phyloP scores from a whole-genome alignment of 2,329 filamentous ascomycete species.

The Fusarium continuum region DNA sequence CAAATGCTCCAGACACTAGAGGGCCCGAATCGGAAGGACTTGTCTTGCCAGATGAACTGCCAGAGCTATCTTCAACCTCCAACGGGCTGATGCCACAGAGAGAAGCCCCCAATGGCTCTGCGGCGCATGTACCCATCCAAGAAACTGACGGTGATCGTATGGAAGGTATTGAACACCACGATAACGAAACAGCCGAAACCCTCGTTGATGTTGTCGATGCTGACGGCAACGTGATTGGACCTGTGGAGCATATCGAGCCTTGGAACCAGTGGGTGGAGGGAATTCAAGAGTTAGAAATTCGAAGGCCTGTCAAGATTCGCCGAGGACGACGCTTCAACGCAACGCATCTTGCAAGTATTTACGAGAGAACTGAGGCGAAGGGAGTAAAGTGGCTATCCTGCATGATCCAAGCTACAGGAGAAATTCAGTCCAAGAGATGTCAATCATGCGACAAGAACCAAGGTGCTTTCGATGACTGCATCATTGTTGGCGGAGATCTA shows the following conservation, averaged over 20 bases:
- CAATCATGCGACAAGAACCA: slow-evolving; percentile 53
- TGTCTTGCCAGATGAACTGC: slow-evolving; percentile 15
- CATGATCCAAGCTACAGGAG: slow-evolving; percentile 61
- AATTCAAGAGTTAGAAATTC: slow-evolving; percentile 51
- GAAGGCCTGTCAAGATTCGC: slow-evolving; percentile 54
- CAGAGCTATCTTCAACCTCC: slow-evolving; percentile 7
- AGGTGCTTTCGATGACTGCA: slow-evolving; percentile 57
- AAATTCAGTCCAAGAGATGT: slow-evolving; percentile 53
- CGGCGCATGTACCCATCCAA: background rate
- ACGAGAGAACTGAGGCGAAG: slow-evolving; percentile 54
- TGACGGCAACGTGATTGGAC: slow-evolving; percentile 51
- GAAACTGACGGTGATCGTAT: slow-evolving; percentile 20
- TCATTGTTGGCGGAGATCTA: slow-evolving; percentile 53
- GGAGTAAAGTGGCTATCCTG: slow-evolving; percentile 58
- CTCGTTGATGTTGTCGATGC: slow-evolving; percentile 51
- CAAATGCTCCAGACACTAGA: slow-evolving; percentile 18
- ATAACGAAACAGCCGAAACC: slow-evolving; percentile 13
- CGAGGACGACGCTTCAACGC: slow-evolving; percentile 53
- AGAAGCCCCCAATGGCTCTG: background rate
- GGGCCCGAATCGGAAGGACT: slow-evolving; percentile 28
- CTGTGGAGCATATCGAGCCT: slow-evolving; percentile 49
- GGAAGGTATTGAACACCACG: slow-evolving; percentile 35
- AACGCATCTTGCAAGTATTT: slow-evolving; percentile 52
- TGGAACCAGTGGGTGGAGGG: slow-evolving; percentile 54
- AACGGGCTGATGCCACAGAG: slow-evolving; percentile 19